Base-by-base conservation (phyloP, 805 yeast genomes). In the Metschnikowia vanudenii region DNA sequence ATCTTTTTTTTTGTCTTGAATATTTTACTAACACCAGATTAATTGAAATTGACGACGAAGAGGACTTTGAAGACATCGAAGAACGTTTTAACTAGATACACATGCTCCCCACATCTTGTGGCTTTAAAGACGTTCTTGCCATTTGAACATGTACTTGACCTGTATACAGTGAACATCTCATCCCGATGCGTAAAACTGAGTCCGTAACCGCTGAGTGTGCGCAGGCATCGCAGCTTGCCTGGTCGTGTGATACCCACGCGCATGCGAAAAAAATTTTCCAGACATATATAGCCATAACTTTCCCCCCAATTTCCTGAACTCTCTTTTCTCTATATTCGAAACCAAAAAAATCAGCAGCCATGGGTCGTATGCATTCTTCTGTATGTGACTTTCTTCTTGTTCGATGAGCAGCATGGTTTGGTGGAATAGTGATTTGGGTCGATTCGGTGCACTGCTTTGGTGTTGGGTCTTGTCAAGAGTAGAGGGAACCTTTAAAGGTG, bases 311-410 rank as follows among this genome's bases (percentile, higher is more conserved):
- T 30, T 37, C 28, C 2, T 4, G 8, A 3, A 35, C 20, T 8
- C n/a, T 24, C 42, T 41, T 47, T 40, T 40, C 41, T 43, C 47
- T 24, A 37, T 39, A 38, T 31, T 41, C 47, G 49, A 50, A 47
- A 51, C 46, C 52, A 58, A 50, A 68, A 29, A 65, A 70, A 73
- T 65, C 74, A 73, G 68, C 77, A 83, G 87, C 81, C 75, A 92
- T 92, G 99, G 99, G 96, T 91, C 96, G 99, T 82, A 84, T 92
- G 91, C 98, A 92, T 89, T 87, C 96, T 80, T 79, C 87, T 76
- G 95, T 87, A 86, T 81, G 95, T 86, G 75, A 56, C 53, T 50
- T 39, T 41, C 35, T 45, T 43, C 39, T 35, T 41, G 41, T 34
- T 36, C 33, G 14, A 18, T 39, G 42, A 38, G 45, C 47, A 42